Evolutionary conservation across 2,329 filamentous ascomycete species (phyloP), one percentile per base, ranked within the genome.

Genomic region (Penicillium sp.): DNA sequence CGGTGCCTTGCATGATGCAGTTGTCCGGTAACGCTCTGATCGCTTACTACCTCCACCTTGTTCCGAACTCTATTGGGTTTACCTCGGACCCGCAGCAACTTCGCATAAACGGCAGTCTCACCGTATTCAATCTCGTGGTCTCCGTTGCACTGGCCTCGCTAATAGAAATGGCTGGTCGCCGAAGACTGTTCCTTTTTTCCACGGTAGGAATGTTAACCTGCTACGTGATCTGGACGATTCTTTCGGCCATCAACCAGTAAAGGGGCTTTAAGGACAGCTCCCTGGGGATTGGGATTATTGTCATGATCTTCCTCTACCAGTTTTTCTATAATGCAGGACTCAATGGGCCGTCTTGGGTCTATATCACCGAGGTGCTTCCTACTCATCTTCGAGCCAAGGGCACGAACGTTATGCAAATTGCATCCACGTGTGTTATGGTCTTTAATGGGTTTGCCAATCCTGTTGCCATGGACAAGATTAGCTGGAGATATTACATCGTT

Each of bases 11-110:
- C 46, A 69, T 75, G 41, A 68, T 62, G 8, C 70, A 74, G 42
- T 74, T 71, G 63, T 64, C 63, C n/a, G 31, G 31, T 5, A 35
- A 35, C n/a, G 31, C n/a, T 16, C 31, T 35, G 31, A 65, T 75
- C 24, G 63, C 64, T 1, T 73, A 69, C 55, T 69, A 74, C 48
- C 60, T 73, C 11, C 60, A 64, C 3, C 64, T 66, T 3, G 65
- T 76, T 11, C 63, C 76, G 33, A 60, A 69, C 25, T 64, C 63
- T 16, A 67, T 76, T 33, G 71, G 72, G 4, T 65, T 76, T 53
- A 71, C 67, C 0, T 60, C 66, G 44, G 60, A 66, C 5, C 60
- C 60, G 3, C 57, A 64, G 7, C 69, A 74, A 51, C 63, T 70
- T 2, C 60, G 69, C 16, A 74, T 76, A 55, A 74, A 75, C 39